Base-by-base conservation (phyloP, 352 stramenopile genomes). In the Pythium myriotylum region DNA sequence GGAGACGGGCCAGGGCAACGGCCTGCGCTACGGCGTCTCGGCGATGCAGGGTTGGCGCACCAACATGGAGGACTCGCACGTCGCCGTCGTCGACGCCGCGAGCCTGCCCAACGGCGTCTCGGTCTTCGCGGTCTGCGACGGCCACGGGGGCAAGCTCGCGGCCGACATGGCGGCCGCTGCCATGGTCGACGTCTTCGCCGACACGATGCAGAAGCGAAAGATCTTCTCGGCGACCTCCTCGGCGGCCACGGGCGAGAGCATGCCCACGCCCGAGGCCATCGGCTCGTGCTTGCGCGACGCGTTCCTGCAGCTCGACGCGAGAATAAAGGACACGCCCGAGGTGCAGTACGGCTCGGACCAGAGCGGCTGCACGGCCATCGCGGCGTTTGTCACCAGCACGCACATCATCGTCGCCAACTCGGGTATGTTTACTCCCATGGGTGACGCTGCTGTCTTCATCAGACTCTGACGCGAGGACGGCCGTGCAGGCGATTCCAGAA, bases 41-140 rank as follows among this genome's bases (percentile, higher is more conserved):
- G 71, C 74, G 50, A 95, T 95, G 82, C 86, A 95, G 53, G 86
- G 84, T 27, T 93, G 86, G 84, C 84, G 86, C 59, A 86, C 76
- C 35, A 86, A 70, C 56, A 93, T 95, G 82, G 86, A 94, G 68
- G 84, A 93, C 67, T 73, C 84, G 65, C 81, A 95, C 66, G 63
- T 94, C 27, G 74, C 83, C 22, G 65, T 74, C 29, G 49, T 90
- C n/a, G 61, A 79, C 26, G 70, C 80, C 7, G 48, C 67, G 19
- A 67, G 68, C 9, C 58, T 89, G 5, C 81, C 82, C 2, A n/a
- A 51, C 1, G 71, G 69, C 37, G 82, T 70, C 55, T 86, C 84
- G 33, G 59, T 92, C 37, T 93, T 95, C 58, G 84, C 82, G 9
- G 84, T 95, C 39, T 95, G 84, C 51, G 86, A 95, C 66, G 84